Conservation (phyloP, 2,329 filamentous ascomycete species). For the Elsinoe fawcettii region DNA sequence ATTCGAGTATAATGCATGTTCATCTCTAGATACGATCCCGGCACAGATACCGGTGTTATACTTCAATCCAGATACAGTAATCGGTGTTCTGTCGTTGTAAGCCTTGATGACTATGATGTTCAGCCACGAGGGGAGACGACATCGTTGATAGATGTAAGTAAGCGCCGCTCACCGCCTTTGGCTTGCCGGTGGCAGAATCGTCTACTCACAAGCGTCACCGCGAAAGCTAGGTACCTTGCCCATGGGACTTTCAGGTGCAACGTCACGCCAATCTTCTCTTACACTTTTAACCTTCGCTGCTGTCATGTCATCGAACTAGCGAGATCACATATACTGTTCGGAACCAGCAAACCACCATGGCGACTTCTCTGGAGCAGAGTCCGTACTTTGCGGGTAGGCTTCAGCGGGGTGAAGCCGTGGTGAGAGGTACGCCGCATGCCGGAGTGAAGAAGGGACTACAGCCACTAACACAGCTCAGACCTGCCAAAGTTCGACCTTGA, state of each 20-base stretch:
- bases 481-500: conserved; percentile 64
- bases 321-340: background rate
- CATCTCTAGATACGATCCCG: background rate
- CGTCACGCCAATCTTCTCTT: background rate
- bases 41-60: background rate
- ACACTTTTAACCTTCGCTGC: background rate
- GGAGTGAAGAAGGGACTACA: background rate
- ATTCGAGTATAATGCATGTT: background rate
- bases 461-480: conserved; percentile 9
- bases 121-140: too few species aligned
- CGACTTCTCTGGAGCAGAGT: conserved; percentile 17
- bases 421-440: conserved; percentile 5
- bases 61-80: too few species aligned
- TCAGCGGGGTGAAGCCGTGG: conserved; percentile 15
- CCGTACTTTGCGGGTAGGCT: conserved; percentile 16
- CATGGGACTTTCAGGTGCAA: background rate
- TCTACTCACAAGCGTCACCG: background rate
- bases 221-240: too few species aligned
- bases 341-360: conserved; percentile 12
- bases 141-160: too few species aligned
- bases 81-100: too few species aligned
- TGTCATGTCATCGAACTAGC: background rate
- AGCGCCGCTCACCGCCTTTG: conserved; percentile 2
- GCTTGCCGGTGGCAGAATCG: background rate
- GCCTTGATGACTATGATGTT: too few species aligned